Conservation (phyloP, 2,329 filamentous ascomycete species). For the Aureobasidium sp. region DNA sequence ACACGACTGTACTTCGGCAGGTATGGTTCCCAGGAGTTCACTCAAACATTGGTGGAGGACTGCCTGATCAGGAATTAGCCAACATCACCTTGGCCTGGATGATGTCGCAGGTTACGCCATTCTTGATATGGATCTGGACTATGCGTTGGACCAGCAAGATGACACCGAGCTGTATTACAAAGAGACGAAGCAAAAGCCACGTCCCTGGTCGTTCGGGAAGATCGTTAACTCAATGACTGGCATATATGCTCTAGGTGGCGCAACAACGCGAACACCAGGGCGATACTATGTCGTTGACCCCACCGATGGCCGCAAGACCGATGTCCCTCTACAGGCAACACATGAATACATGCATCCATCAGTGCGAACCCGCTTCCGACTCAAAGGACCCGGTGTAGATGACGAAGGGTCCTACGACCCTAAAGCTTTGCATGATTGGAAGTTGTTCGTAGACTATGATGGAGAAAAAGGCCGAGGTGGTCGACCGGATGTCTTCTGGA, state of each 20-base stretch:
- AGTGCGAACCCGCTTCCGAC: slow-evolving; percentile 35
- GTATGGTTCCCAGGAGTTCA: slow-evolving; percentile 42
- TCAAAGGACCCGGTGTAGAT: slow-evolving; percentile 37
- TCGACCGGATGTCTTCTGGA: slow-evolving; percentile 36
- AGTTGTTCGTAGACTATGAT: slow-evolving; percentile 35
- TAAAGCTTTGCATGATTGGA: slow-evolving; percentile 37
- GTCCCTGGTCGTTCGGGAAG: slow-evolving; percentile 42
- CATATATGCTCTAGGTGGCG: slow-evolving; percentile 38
- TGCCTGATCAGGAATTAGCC: slow-evolving; percentile 37
- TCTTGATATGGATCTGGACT: slow-evolving; percentile 40
- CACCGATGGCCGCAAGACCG: slow-evolving; percentile 31
- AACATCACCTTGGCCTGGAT: slow-evolving; percentile 50
- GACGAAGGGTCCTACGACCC: slow-evolving; percentile 38
- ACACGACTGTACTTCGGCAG: slow-evolving; percentile 36
- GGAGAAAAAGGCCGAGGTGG: slow-evolving; percentile 24
- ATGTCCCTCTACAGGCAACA: slow-evolving; percentile 37
- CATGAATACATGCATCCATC: slow-evolving; percentile 45
- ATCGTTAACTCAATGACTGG: slow-evolving; percentile 39
- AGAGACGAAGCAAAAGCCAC: slow-evolving; percentile 28
- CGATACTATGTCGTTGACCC: slow-evolving; percentile 39
- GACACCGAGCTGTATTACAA: slow-evolving; percentile 37
- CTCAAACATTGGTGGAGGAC: slow-evolving; percentile 37
- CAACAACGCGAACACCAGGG: slow-evolving; percentile 37
- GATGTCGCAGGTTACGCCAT: slow-evolving; percentile 43
- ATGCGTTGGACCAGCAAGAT: slow-evolving; percentile 39